A percentile compares a stretch with the other conserved stretches of the same genome.
These are phyloP conservation scores for Phytophthora pini DNA, from an alignment of 352 stramenopile genomes.

Conservation along the genomic window DNA sequence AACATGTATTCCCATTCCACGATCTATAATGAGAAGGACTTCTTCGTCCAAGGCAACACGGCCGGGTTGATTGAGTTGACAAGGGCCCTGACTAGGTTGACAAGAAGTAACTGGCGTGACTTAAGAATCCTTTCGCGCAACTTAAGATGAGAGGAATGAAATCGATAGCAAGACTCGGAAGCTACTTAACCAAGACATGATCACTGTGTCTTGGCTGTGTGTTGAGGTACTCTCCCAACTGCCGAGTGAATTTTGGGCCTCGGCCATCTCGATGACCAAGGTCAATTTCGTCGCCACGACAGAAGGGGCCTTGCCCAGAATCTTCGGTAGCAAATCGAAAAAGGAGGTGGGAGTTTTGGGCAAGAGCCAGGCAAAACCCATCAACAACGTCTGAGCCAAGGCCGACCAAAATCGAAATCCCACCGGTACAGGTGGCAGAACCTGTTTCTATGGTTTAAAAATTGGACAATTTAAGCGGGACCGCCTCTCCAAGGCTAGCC, in stretches of 20 bases:
- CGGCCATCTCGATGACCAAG: constrained; percentile 11
- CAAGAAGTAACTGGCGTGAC: not conserved
- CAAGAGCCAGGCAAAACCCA: not conserved
- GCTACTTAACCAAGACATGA: constrained; percentile 9
- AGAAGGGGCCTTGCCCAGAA: not conserved
- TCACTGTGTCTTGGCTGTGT: constrained; percentile 12
- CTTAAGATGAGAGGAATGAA: constrained; percentile 11
- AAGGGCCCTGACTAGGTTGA: not conserved
- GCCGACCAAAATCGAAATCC: constrained; percentile 5
- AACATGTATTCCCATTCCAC: constrained; percentile 4
- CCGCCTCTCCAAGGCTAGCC: not conserved
- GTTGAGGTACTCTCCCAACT: constrained; percentile 9
- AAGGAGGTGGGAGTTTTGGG: constrained; percentile 1
- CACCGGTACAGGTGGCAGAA: not conserved
- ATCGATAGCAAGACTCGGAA: constrained; percentile 17
- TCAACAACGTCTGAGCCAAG: constrained; percentile 1
- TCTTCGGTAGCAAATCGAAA: constrained; percentile 17
- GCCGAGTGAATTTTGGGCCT: constrained; percentile 18
- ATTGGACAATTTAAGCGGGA: not conserved
- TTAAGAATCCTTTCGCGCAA: constrained; percentile 4
- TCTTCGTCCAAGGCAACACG: not conserved
- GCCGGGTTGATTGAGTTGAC: constrained; percentile 1
- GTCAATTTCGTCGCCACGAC: constrained; percentile 5
- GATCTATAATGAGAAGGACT: constrained; percentile 9
- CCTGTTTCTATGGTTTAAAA: not conserved